Conservation (phyloP, 768 basidiomycete species). For the Aureoboletus auriporus region DNA sequence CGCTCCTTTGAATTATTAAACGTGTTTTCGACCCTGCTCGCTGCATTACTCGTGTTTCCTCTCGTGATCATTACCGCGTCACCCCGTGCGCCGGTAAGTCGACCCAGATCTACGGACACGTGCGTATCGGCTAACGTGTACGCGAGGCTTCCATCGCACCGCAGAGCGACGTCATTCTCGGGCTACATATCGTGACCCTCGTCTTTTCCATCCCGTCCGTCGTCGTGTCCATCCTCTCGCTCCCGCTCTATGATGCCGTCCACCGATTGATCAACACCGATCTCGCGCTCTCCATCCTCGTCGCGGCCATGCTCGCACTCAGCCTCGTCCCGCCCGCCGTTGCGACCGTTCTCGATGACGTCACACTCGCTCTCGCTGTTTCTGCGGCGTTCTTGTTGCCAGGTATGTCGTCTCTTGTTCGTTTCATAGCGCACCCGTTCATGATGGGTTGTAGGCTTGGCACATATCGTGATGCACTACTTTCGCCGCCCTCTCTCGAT, state of each 20-base stretch:
- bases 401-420: conserved; percentile 32
- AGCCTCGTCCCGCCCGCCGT: conserved; percentile 41
- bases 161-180: conserved; percentile 16
- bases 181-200: conserved; percentile 49
- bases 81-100: conserved; percentile 38
- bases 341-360: conserved; percentile 42
- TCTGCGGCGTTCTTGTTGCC: conserved; percentile 60
- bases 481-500: conserved; percentile 83
- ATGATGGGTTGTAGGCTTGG: conserved; percentile 39
- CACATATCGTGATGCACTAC: conserved; percentile 81
- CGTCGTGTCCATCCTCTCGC: conserved; percentile 50
- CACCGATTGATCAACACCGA: conserved; percentile 40
- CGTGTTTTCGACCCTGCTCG: conserved; percentile 44
- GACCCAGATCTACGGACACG: conserved; percentile 16
- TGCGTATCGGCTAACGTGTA: conserved; percentile 10
- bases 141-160: conserved; percentile 7
- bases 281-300: conserved; percentile 42
- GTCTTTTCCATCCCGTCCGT: conserved; percentile 57
- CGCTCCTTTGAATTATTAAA: conserved; percentile 61
- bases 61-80: conserved; percentile 51
- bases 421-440: not conserved
- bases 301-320: conserved; percentile 39
- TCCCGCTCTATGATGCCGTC: conserved; percentile 43
- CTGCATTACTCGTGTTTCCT: conserved; percentile 51
- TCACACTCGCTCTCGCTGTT: conserved; percentile 48